Evolutionary conservation across 2,329 filamentous ascomycete genomes (phyloP), one percentile per base, ranked within the genome.

Genomic region (Neocucurbitaria cava): DNA sequence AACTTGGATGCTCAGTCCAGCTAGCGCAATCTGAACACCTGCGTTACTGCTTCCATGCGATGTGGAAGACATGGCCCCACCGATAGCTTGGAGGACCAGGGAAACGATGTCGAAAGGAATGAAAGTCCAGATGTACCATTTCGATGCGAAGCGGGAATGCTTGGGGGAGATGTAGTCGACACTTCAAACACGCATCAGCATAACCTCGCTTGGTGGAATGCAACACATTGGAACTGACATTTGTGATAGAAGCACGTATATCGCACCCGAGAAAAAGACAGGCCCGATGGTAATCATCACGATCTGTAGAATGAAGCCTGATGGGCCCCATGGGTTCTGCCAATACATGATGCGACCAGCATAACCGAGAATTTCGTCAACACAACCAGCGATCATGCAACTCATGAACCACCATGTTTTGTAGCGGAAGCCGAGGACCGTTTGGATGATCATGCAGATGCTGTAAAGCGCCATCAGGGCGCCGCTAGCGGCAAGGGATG

Each of bases 251-350:
- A 46, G 26, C 1, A 52, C 54, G 40, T 56, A 56, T 11, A 56
- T 30, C 2, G 54, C 54, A 15, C 49, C 54, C 31, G 36, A 44
- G 41, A 39, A 56, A 49, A 52, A 56, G 1, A 56, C 44, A 3
- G 54, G 54, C 2, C 43, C 49, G 13, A 52, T 21, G 9, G 54
- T 56, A 11, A 56, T 52, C 28, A 49, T 52, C 7, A 56, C 53
- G 51, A 56, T 56, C 30, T 56, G 54, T 15, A 56, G 48, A 9
- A 54, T 18, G 28, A 54, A 54, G 5, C 31, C 46, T 1, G 36
- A 24, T 15, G 49, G 53, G 23, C 26, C 41, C 20, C 53, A 57
- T 7, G 54, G 54, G 39, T 57, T 50, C 5, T 39, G 23, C 18
- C 49, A 23, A 11, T 53, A 18, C 40, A 53, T 39, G n/a, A 46